phyloP scores from a whole-genome alignment of 371 early-diverging fungal genomes.

The Apophysomyces elegans region DNA sequence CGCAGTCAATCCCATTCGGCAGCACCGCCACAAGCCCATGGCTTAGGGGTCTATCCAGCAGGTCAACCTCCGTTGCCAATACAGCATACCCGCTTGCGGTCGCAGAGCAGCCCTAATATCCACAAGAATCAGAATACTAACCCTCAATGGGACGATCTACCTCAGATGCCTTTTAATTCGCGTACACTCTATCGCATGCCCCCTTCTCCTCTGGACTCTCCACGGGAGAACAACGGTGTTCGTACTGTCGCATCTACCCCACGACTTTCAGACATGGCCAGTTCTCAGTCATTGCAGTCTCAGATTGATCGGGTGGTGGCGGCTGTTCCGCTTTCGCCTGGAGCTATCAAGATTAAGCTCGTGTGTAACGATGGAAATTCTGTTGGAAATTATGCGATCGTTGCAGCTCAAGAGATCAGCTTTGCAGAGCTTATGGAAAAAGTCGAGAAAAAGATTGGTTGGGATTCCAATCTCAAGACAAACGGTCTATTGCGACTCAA shows the following conservation, averaged over 20 bases:
- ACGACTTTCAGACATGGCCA: slow-evolving; percentile 49
- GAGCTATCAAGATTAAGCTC: slow-evolving; percentile 75
- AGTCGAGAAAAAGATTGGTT: slow-evolving; percentile 85
- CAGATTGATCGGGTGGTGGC: slow-evolving; percentile 24
- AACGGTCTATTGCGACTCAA: slow-evolving; percentile 66
- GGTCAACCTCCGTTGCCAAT: slow-evolving; percentile 15
- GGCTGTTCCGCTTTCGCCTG: slow-evolving; percentile 22
- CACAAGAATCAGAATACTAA: slow-evolving; percentile 35
- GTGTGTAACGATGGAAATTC: slow-evolving; percentile 86
- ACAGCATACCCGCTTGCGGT: slow-evolving; percentile 55
- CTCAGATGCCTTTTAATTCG: slow-evolving; percentile 27
- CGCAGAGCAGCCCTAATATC: slow-evolving; percentile 71
- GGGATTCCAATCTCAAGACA: slow-evolving; percentile 63
- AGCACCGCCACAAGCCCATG: slow-evolving; percentile 45
- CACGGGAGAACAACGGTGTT: slow-evolving; percentile 19
- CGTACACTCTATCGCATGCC: slow-evolving; percentile 33
- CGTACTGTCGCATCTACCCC: slow-evolving; percentile 57
- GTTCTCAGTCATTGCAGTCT: slow-evolving; percentile 19
- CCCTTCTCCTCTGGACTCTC: slow-evolving; percentile 27
- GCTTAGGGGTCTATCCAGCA: slow-evolving; percentile 63
- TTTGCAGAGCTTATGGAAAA: slow-evolving; percentile 76
- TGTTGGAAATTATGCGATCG: slow-evolving; percentile 84
- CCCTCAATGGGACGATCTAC: slow-evolving; percentile 28
- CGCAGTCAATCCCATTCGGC: slow-evolving; percentile 48
- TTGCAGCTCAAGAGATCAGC: slow-evolving; percentile 71